Evolutionary conservation across 306 rosid genomes (phyloP).

Genomic region (Ormosia semicastrata): DNA sequence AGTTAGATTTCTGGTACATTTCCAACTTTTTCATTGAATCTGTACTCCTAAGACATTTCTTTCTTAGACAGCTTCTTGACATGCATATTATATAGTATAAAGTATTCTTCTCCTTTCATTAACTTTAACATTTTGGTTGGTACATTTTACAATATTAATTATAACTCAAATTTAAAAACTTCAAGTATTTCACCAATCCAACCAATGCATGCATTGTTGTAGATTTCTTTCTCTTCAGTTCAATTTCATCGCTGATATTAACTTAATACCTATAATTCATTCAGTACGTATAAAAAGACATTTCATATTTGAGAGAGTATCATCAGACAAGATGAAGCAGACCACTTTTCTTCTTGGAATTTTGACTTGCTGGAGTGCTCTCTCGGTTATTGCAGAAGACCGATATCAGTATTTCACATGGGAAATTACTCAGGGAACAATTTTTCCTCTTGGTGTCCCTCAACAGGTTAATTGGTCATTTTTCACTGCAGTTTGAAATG

Average conservation of each 20-base stretch:
- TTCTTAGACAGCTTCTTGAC: neutral
- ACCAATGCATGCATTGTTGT: neutral
- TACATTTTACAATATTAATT: neutral
- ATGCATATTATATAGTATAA: neutral
- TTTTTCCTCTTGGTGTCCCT: conserved; percentile 68
- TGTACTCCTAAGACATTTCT: neutral
- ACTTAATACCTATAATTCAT: neutral
- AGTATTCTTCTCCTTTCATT: neutral
- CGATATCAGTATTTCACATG: conserved; percentile 56
- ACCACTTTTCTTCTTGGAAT: conserved; percentile 41
- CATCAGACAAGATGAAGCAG: conserved; percentile 40
- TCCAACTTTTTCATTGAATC: neutral
- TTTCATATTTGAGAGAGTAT: neutral
- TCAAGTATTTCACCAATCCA: neutral
- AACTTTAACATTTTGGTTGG: neutral
- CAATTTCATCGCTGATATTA: neutral
- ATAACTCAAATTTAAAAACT: neutral
- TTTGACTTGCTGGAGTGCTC: conserved; percentile 44
- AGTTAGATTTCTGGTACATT: conserved; percentile 2
- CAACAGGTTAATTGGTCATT: conserved; percentile 51
- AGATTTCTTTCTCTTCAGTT: neutral
- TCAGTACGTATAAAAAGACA: neutral
- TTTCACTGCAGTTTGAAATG: neutral
- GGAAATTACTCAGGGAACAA: conserved; percentile 61
- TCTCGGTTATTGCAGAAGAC: conserved; percentile 68